Conservation (phyloP, 768 basidiomycete species). For the Pholiota conissans region DNA sequence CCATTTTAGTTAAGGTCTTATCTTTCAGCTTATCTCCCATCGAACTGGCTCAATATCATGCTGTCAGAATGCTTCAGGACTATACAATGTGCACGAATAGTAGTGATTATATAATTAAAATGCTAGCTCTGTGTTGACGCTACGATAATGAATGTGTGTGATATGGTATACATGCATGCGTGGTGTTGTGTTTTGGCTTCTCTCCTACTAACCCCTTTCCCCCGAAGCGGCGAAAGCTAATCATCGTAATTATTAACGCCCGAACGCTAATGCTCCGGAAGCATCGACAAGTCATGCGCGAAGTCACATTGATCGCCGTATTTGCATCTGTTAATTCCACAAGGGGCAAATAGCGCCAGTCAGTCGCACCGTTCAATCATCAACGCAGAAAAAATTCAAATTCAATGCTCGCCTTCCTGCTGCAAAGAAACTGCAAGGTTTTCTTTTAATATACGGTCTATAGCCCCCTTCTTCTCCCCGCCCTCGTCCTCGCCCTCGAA, state of each 20-base stretch:
- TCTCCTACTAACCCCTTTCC: not conserved
- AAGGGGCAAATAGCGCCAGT: slow-evolving; percentile 34
- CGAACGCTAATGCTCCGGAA: slow-evolving; percentile 4
- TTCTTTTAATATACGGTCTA: slow-evolving; percentile 78
- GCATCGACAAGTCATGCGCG: slow-evolving; percentile 53
- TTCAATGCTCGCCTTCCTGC: slow-evolving; percentile 88
- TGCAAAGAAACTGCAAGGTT: slow-evolving; percentile 88
- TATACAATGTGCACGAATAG: not conserved
- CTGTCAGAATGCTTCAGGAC: too few species aligned
- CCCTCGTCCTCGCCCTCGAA: slow-evolving; percentile 54
- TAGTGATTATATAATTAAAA: not conserved
- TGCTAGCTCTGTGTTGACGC: not conserved
- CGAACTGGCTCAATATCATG: too few species aligned
- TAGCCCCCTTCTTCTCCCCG: slow-evolving; percentile 56
- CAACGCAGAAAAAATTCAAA: slow-evolving; percentile 32
- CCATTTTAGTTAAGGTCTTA: too few species aligned
- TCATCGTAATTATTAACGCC: not conserved
- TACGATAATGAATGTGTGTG: slow-evolving; percentile 10
- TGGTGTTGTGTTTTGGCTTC: not conserved
- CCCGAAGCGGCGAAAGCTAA: not conserved
- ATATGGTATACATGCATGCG: slow-evolving; percentile 9
- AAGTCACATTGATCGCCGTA: slow-evolving; percentile 89
- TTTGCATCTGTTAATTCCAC: slow-evolving; percentile 75
- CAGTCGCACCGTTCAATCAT: slow-evolving; percentile 37
- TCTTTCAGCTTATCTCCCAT: too few species aligned